These are phyloP conservation scores for Agaricus bisporus DNA, from an alignment of 768 basidiomycete genomes.

Conservation along the genomic window DNA sequence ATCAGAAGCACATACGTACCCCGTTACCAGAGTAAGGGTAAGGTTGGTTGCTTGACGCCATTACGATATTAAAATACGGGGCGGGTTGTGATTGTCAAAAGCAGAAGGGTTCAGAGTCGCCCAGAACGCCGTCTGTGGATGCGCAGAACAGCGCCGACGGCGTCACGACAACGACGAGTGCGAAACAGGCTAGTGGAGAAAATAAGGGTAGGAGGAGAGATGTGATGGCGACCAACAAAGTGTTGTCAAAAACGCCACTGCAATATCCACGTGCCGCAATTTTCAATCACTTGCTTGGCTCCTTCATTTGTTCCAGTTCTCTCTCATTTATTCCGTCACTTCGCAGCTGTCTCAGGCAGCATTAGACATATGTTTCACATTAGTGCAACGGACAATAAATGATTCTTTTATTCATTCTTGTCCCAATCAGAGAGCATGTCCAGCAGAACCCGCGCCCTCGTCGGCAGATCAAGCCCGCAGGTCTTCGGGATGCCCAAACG, in stretches of 20 bases:
- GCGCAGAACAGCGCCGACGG: conserved; percentile 3
- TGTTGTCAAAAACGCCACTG: background rate
- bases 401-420: too few relatives aligned
- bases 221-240: background rate
- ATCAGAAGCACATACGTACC: background rate
- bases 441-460: too few relatives aligned
- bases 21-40: background rate
- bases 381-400: too few relatives aligned
- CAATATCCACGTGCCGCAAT: too few relatives aligned
- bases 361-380: too few relatives aligned
- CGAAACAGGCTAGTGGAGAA: background rate
- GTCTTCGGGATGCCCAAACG: too few relatives aligned
- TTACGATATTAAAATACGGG: background rate
- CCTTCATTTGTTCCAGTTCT: too few relatives aligned
- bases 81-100: background rate
- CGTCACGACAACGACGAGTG: background rate
- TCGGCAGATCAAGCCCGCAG: too few relatives aligned
- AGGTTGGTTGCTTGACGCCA: background rate
- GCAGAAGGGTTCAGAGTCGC: background rate
- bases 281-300: too few relatives aligned
- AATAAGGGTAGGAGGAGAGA: background rate
- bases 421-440: too few relatives aligned
- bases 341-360: too few relatives aligned
- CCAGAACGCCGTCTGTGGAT: background rate
- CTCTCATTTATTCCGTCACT: too few relatives aligned